These are phyloP conservation scores for Penicillium fimorum DNA, from an alignment of 495 filamentous ascomycete genomes.

Conservation along the genomic window DNA sequence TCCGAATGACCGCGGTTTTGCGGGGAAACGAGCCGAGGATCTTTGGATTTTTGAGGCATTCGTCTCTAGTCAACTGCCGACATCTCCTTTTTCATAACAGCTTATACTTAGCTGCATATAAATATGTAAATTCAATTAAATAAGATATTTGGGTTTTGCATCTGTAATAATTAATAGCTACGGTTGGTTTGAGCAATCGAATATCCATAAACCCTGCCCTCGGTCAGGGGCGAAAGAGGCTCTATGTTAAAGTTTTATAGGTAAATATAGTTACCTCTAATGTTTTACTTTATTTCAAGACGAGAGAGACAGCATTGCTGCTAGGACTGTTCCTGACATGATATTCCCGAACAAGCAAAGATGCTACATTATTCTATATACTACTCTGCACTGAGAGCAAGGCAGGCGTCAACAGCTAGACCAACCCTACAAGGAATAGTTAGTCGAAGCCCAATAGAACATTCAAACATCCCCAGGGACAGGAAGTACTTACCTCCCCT, in stretches of 20 bases:
- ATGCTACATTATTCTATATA: conserved; percentile 22
- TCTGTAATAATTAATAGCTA: background rate
- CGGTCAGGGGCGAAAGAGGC: too few species aligned
- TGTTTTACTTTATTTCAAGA: background rate
- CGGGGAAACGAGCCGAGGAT: conserved; percentile 9
- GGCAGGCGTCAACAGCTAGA: conserved; percentile 85
- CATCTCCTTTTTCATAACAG: background rate
- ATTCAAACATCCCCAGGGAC: background rate
- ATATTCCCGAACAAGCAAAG: conserved; percentile 8
- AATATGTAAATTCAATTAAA: background rate
- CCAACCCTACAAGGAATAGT: conserved; percentile 62
- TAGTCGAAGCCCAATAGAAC: background rate
- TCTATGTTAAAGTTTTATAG: too few species aligned
- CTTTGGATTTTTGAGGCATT: conserved; percentile 2
- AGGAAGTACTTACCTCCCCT: conserved; percentile 69
- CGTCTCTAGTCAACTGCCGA: conserved; percentile 8
- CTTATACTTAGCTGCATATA: background rate
- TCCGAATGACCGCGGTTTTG: conserved; percentile 13
- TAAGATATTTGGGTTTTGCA: background rate
- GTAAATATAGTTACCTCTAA: too few species aligned
- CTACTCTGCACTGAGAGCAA: conserved; percentile 65
- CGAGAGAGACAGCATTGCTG: background rate
- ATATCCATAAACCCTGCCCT: too few species aligned
- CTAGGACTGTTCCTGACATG: background rate
- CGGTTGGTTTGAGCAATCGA: background rate